phyloP scores from a whole-genome alignment of 768 basidiomycete species.

The Tremella fuciformis region DNA sequence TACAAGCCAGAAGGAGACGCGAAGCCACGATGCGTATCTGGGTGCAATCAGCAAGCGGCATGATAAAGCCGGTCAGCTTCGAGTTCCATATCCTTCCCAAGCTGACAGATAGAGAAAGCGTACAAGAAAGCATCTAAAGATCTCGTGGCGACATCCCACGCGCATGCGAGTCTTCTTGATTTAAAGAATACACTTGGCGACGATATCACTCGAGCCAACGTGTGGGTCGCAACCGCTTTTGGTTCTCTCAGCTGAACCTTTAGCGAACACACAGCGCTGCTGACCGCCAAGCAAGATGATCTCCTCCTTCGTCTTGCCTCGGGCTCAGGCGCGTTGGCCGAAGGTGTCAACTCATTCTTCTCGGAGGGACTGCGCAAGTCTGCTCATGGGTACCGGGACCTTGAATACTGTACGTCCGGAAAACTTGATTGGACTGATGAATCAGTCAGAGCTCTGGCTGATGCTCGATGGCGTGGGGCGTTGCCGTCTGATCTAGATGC shows the following conservation, averaged over 20 bases:
- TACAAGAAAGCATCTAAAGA: conserved; percentile 25
- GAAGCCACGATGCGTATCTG: conserved; percentile 27
- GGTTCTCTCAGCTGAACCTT: not conserved
- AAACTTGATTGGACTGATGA: not conserved
- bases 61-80: conserved; percentile 13
- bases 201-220: conserved; percentile 15
- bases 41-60: conserved; percentile 18
- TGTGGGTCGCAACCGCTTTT: conserved; percentile 4
- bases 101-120: conserved; percentile 21
- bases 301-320: conserved; percentile 15
- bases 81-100: not conserved
- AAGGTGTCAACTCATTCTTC: conserved; percentile 9
- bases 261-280: conserved; percentile 20
- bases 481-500: conserved; percentile 17
- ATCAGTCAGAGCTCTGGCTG: conserved; percentile 22
- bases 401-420: conserved; percentile 28
- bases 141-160: conserved; percentile 17
- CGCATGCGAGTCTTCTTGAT: conserved; percentile 16
- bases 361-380: conserved; percentile 14
- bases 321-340: conserved; percentile 7
- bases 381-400: conserved; percentile 9
- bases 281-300: conserved; percentile 18
- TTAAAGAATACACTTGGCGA: conserved; percentile 15
- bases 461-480: conserved; percentile 16
- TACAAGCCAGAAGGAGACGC: conserved; percentile 16